Percentiles rank a stretch among this genome's conserved stretches.
Evolutionary conservation across 257 asterid genomes (phyloP).

Genomic region (Nicotiana tabacum): DNA sequence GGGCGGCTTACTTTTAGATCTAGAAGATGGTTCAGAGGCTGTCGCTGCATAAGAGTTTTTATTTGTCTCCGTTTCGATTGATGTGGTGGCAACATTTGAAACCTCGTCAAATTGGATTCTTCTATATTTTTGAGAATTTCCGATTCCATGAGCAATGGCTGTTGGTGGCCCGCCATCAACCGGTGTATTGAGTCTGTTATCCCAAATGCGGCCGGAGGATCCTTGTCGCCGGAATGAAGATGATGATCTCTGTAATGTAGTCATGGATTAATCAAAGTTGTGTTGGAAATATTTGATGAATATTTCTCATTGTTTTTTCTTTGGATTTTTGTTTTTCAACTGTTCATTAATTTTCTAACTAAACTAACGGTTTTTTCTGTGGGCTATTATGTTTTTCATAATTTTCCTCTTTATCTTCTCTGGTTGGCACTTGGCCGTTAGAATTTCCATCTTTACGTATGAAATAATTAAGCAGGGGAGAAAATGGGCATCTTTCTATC

Average conservation of each 20-base stretch:
- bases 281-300: not conserved
- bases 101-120: not conserved
- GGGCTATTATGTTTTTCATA: not conserved
- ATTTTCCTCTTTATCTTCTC: not conserved
- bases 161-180: not conserved
- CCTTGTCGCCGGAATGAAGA: conserved; percentile 73
- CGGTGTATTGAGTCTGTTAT: conserved; percentile 6
- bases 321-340: not conserved
- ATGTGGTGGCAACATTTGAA: not conserved
- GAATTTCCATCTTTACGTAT: not conserved
- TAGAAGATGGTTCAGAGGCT: not conserved
- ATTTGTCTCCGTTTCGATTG: not conserved
- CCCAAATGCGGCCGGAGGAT: conserved; percentile 74
- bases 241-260: conserved; percentile 58
- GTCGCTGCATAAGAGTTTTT: not conserved
- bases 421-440: not conserved
- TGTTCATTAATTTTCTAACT: conserved; percentile 14
- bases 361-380: conserved; percentile 16
- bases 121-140: not conserved
- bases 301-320: not conserved
- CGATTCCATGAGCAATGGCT: not conserved
- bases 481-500: not conserved
- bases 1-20: conserved; percentile 27
- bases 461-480: not conserved
- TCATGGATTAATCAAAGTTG: conserved; percentile 26